Evolutionary conservation across 805 yeast species (phyloP), one percentile per base, ranked within the genome.

Genomic region (Myxozyma nipponensis): DNA sequence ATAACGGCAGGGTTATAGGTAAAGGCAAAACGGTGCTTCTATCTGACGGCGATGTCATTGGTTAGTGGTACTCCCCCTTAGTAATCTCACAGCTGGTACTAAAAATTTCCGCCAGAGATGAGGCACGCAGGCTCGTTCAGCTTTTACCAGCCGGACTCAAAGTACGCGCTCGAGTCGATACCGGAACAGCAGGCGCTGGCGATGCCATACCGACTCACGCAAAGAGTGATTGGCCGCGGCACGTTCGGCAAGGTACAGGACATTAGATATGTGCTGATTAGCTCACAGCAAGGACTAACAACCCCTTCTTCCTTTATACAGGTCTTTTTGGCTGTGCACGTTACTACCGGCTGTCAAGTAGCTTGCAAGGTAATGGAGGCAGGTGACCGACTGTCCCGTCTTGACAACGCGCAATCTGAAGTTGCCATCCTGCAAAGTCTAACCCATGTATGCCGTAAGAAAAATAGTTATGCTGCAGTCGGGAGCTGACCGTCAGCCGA

Each of bases 311-410:
- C 7, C 32, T 28, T 9, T 9, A 9, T 28, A 7, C 15, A 52
- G 30, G 51, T 59, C 5, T 49, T 47, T 30, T 40, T 59, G 30
- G 62, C 60, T 2, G 22, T 18, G 4, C 41, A 48, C 18, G 25
- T 21, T 13, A 19, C 26, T 3, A 19, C 44, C 1, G 39, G 47
- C n/a, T 21, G 46, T n/a, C 62, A 59, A 41, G 40, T 51, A 17
- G 62, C 62, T 21, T 59, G 62, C 40, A 59, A 59, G 40, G 40
- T 59, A 26, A 58, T 56, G 9, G 60, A 56, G 17, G 45, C 50
- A 10, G 46, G 46, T 4, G 51, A 51, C 30, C 41, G 35, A 10
- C 26, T 47, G 5, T 13, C 36, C 6, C 46, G 55, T 13, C 32
- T 49, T 39, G 17, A 28, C 21, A 53, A 56, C 22, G 58, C 57